Base-by-base conservation (phyloP, 2,329 filamentous ascomycete species). In the Sporothrix schenckii region DNA sequence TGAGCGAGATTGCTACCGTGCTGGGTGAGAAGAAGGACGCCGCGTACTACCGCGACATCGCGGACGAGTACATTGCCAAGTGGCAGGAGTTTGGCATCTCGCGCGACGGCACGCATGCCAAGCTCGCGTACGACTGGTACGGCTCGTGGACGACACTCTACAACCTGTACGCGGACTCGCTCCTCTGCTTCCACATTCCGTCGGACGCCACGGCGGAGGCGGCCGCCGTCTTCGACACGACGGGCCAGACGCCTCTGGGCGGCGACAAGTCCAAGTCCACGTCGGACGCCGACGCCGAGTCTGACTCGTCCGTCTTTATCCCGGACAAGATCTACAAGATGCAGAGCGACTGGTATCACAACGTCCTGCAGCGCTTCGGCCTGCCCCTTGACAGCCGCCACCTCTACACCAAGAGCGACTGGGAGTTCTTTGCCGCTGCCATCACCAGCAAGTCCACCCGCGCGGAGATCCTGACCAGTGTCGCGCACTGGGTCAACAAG, bases 361-460 rank as follows among this genome's bases (percentile, higher is more conserved):
- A 87, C 16, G 92, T 94, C 11, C 87, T 92, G 74, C 92, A 96
- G 78, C 89, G 87, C 75, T 96, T 94, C 78, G 93, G 93, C 0
- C 81, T 97, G 3, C 92, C 93, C 0, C 86, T 97, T 9, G 93
- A 97, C 79, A 91, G 87, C 74, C 87, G 93, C 56, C 92, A 95
- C 79, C 79, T 94, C 3, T 95, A 95, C 79, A 91, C 92, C 47
- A 97, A 97, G 81, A 93, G 90, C 41, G 93, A 97, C 80, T 97
- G 93, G 93, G 90, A 95, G 75, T 93, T 96, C 78, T 94, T 95
- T 79, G 91, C 92, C 0, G 92, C 93, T 61, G 91, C 92, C 1
- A 90, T 96, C 5, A 87, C 92, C 4, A 89, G 88, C 74, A 86
- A 87, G 77, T 81, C 84, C 71, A 91, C 91, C 1, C 86, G 92